A percentile compares a stretch with the other conserved stretches of the same genome.
phyloP scores from a whole-genome alignment of 2,329 filamentous ascomycete genomes.

The Fusarium nematophilum region DNA sequence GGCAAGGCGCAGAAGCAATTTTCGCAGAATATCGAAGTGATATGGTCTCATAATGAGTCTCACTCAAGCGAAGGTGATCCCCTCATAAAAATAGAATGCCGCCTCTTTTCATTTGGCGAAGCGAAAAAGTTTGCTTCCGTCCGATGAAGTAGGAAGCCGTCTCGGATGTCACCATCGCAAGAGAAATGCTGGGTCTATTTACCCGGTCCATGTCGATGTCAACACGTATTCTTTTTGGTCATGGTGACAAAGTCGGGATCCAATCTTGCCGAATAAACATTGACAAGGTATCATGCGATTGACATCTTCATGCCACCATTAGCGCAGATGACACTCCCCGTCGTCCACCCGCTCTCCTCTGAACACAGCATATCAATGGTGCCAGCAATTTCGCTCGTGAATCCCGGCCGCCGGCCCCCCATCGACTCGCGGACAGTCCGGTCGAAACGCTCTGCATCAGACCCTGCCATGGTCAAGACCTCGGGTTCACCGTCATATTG shows the following conservation, averaged over 20 bases:
- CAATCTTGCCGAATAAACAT: background rate
- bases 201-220: background rate
- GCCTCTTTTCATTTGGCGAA: too few species aligned
- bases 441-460: constrained; percentile 49
- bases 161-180: constrained; percentile 14
- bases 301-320: constrained; percentile 66
- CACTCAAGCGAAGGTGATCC: background rate
- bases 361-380: constrained; percentile 78
- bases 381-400: constrained; percentile 70
- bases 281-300: constrained; percentile 42
- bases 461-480: constrained; percentile 45
- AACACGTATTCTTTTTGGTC: background rate
- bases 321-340: constrained; percentile 77
- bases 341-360: constrained; percentile 74
- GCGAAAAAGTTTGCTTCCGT: background rate
- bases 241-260: background rate
- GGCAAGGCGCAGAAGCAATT: background rate
- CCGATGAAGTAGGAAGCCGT: constrained; percentile 16
- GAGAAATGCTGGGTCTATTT: background rate
- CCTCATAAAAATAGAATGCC: too few species aligned
- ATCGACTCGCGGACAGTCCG: constrained; percentile 47
- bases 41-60: constrained; percentile 2
- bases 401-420: constrained; percentile 50
- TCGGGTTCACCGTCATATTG: constrained; percentile 48
- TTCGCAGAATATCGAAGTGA: constrained; percentile 1